Evolutionary conservation across 306 rosid genomes (phyloP).

Genomic region (Castanea crenata): DNA sequence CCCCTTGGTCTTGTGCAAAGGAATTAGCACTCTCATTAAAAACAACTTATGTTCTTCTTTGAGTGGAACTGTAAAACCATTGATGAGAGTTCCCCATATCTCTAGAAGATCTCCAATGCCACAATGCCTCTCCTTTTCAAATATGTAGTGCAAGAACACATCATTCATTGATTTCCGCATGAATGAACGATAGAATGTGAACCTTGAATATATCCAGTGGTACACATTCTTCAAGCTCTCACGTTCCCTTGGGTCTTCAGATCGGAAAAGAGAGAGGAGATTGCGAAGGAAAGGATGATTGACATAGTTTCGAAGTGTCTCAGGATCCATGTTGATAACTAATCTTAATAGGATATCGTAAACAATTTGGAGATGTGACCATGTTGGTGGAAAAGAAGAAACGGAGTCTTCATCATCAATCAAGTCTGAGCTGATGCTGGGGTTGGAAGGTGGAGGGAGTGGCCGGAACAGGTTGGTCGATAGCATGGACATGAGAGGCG

Average conservation of each 20-base stretch:
- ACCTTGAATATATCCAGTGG: constrained; percentile 63
- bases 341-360: constrained; percentile 62
- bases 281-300: constrained; percentile 49
- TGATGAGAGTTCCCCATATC: constrained; percentile 87
- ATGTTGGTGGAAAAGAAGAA: constrained; percentile 40
- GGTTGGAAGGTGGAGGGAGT: constrained; percentile 67
- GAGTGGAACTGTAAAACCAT: constrained; percentile 79
- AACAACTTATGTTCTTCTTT: constrained; percentile 91
- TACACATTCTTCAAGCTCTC: constrained; percentile 67
- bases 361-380: constrained; percentile 71
- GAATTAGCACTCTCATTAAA: constrained; percentile 77
- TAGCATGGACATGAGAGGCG: constrained; percentile 54
- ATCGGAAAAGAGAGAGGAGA: constrained; percentile 60
- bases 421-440: constrained; percentile 25
- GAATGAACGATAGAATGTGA: constrained; percentile 44
- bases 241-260: constrained; percentile 78
- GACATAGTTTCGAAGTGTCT: constrained; percentile 34
- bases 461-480: constrained; percentile 61
- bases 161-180: constrained; percentile 82
- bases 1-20: constrained; percentile 74
- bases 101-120: constrained; percentile 85
- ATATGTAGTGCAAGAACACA: constrained; percentile 57
- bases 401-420: constrained; percentile 64
- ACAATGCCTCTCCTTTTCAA: constrained; percentile 60
- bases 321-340: constrained; percentile 37